phyloP scores from a whole-genome alignment of 176 grass and related monocot species.

The Elymus sibiricus region DNA sequence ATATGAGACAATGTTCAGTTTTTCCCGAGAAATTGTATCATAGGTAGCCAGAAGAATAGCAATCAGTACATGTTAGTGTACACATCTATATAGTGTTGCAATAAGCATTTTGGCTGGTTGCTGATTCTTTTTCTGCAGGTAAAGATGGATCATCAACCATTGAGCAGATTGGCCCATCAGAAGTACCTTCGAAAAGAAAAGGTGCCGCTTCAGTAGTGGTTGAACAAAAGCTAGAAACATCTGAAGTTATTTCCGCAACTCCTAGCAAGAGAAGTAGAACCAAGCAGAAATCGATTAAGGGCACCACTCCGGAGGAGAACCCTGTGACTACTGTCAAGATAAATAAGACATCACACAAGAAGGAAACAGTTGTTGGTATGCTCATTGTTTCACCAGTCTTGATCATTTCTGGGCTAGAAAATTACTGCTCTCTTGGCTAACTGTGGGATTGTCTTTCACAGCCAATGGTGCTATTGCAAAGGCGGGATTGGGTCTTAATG shows the following conservation, averaged over 20 bases:
- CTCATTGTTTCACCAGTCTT: slow-evolving; percentile 25
- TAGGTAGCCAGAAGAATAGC: slow-evolving; percentile 21
- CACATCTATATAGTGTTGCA: background rate
- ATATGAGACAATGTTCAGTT: background rate
- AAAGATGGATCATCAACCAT: slow-evolving; percentile 20
- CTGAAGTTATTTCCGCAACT: slow-evolving; percentile 39
- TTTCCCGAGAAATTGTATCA: background rate
- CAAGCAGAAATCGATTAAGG: slow-evolving; percentile 43
- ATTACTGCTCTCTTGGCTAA: slow-evolving; percentile 25
- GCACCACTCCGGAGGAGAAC: slow-evolving; percentile 16
- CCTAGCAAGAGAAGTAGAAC: slow-evolving; percentile 67
- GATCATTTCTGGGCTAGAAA: slow-evolving; percentile 13
- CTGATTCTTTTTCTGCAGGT: slow-evolving; percentile 31
- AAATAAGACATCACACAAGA: slow-evolving; percentile 37
- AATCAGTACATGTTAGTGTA: background rate
- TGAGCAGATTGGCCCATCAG: slow-evolving; percentile 2
- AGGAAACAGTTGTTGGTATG: slow-evolving; percentile 43
- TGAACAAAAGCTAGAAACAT: slow-evolving; percentile 51
- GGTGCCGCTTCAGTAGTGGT: slow-evolving; percentile 32
- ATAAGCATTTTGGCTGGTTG: background rate
- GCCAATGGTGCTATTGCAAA: slow-evolving; percentile 21
- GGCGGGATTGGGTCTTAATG: slow-evolving; percentile 14
- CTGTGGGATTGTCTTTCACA: background rate
- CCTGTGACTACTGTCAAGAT: slow-evolving; percentile 40
- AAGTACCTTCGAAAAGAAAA: slow-evolving; percentile 66